A percentile compares a stretch with the other conserved stretches of the same genome.
Evolutionary conservation across 805 yeast genomes (phyloP).

Genomic region (Ascoidea asiatica): DNA sequence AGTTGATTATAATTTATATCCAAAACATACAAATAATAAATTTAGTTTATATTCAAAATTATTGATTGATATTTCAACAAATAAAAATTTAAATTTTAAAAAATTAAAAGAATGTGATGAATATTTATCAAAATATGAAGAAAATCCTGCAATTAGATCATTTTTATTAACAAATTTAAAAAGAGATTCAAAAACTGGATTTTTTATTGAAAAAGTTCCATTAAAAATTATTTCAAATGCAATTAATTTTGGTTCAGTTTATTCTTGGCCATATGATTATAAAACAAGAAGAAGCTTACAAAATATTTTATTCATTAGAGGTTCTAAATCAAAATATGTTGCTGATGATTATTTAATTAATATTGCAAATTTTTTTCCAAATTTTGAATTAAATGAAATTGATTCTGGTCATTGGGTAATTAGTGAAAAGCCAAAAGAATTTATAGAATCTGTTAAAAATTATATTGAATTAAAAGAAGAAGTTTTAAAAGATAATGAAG

Average conservation of each 20-base stretch:
- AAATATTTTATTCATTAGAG: constrained; percentile 71
- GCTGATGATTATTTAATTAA: constrained; percentile 70
- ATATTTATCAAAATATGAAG: constrained; percentile 48
- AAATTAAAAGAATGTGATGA: constrained; percentile 56
- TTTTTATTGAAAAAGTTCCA: constrained; percentile 40
- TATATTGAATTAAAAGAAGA: constrained; percentile 32
- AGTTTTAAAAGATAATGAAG: too few relatives aligned
- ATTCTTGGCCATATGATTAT: constrained; percentile 66
- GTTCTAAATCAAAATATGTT: constrained; percentile 60
- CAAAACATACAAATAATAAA: constrained; percentile 32
- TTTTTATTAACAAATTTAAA: constrained; percentile 63
- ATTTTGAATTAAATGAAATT: constrained; percentile 57
- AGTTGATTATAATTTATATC: constrained; percentile 43
- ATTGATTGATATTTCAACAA: constrained; percentile 41
- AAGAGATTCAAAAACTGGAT: constrained; percentile 26
- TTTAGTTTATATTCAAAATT: constrained; percentile 59
- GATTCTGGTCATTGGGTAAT: constrained; percentile 92
- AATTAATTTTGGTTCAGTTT: constrained; percentile 49
- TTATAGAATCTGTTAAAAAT: constrained; percentile 45
- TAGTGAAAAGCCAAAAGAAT: constrained; percentile 73
- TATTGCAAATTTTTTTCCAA: constrained; percentile 69
- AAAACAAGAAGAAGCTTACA: constrained; percentile 42
- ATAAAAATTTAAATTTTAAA: constrained; percentile 24
- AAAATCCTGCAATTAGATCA: constrained; percentile 47
- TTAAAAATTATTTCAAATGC: constrained; percentile 52